Conservation (phyloP, 2,329 filamentous ascomycete genomes). For the Colletotrichum eremochloae region DNA sequence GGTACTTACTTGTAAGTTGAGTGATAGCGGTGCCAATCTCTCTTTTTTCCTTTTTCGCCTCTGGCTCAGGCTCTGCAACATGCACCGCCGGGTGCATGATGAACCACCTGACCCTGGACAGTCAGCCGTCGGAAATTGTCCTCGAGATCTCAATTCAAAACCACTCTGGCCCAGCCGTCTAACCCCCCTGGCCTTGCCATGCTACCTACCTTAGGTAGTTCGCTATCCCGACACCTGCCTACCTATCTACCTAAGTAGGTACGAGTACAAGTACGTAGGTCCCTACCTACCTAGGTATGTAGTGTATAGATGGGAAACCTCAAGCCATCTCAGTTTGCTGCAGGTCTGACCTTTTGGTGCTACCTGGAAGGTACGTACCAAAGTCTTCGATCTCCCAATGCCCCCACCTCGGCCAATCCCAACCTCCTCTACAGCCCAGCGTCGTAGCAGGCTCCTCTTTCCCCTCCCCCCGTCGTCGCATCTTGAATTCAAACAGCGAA, state of each 20-base stretch:
- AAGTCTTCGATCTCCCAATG: constrained; percentile 10
- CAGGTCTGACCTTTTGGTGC: constrained; percentile 3
- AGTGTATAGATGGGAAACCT: background rate
- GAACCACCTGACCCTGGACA: constrained; percentile 28
- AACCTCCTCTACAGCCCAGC: constrained; percentile 32
- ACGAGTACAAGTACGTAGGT: too few species aligned
- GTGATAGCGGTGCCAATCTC: constrained; percentile 23
- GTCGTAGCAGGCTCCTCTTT: constrained; percentile 37
- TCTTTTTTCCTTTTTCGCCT: constrained; percentile 4
- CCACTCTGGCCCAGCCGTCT: constrained; percentile 1
- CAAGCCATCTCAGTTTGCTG: constrained; percentile 1
- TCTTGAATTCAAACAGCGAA: constrained; percentile 33
- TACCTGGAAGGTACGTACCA: constrained; percentile 28
- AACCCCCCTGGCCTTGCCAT: background rate
- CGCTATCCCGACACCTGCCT: background rate
- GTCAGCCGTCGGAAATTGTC: constrained; percentile 22
- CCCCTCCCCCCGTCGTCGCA: constrained; percentile 25
- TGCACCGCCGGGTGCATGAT: constrained; percentile 7
- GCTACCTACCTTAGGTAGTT: background rate
- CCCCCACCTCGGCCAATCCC: constrained; percentile 35
- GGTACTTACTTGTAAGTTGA: background rate
- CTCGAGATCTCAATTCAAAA: constrained; percentile 25
- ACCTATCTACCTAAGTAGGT: too few species aligned
- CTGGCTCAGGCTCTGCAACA: background rate
- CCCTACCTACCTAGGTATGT: too few species aligned